Evolutionary conservation across 345 rosid genomes (phyloP).

Genomic region (Eucalyptus erythrocorys): DNA sequence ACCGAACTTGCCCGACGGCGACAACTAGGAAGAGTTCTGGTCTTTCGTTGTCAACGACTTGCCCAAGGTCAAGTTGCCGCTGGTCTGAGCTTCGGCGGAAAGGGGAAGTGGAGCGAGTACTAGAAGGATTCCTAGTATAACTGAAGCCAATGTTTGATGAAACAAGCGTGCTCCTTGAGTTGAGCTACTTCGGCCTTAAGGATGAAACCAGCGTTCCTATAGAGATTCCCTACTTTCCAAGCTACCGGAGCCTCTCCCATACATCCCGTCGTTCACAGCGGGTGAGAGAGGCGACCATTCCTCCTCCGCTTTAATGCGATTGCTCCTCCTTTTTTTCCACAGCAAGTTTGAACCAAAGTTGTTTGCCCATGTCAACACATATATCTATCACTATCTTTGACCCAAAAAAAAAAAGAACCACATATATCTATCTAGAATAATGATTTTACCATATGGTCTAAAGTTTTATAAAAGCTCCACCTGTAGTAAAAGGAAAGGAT

Average conservation of each 20-base stretch:
- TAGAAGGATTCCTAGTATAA: not conserved
- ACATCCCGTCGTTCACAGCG: not conserved
- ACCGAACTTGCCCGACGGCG: no score
- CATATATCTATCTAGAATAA: no score
- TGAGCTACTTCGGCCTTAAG: not conserved
- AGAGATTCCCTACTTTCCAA: no score
- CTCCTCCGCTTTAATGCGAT: not conserved
- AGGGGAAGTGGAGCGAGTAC: not conserved
- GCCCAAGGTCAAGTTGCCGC: no score
- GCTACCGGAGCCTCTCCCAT: no score
- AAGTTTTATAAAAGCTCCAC: not conserved
- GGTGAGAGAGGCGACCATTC: no score
- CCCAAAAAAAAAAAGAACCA: no score
- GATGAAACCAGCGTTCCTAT: not conserved
- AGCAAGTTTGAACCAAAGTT: not conserved
- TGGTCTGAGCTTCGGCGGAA: not conserved
- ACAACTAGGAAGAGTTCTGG: no score
- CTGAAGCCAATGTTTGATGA: not conserved
- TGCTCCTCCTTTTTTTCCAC: no score
- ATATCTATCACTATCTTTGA: no score
- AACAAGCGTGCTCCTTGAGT: not conserved
- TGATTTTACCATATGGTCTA: not conserved
- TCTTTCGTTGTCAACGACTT: no score
- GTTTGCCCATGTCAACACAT: not conserved
- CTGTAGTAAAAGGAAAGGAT: not conserved